Evolutionary conservation across 306 rosid genomes (phyloP).

Genomic region (Fagus crenata): DNA sequence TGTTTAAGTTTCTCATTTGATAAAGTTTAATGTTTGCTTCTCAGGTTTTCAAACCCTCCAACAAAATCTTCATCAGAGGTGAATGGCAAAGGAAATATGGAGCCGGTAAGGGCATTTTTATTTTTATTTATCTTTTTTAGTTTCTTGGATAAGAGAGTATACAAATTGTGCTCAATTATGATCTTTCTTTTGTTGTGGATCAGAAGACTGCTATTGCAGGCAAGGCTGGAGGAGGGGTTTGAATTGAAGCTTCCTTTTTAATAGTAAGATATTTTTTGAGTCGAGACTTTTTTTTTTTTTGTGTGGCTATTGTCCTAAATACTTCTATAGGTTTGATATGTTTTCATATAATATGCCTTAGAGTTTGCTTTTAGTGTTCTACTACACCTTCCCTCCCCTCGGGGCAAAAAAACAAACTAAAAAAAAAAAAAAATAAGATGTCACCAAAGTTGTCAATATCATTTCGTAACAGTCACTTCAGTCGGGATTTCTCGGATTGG

Average conservation of each 20-base stretch:
- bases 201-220: slow-evolving; percentile 63
- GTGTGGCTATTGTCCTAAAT: neutral
- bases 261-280: slow-evolving; percentile 49
- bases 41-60: slow-evolving; percentile 64
- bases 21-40: neutral
- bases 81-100: slow-evolving; percentile 57
- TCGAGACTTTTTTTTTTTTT: slow-evolving; percentile 3
- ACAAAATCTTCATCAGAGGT: slow-evolving; percentile 43
- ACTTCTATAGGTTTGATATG: neutral
- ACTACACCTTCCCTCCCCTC: no score
- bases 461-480: no score
- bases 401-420: no score
- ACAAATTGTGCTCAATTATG: slow-evolving; percentile 19
- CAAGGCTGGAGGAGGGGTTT: slow-evolving; percentile 65
- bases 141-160: neutral
- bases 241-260: slow-evolving; percentile 36
- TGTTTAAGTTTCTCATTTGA: neutral
- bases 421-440: no score
- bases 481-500: no score
- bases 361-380: no score
- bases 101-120: slow-evolving; percentile 49
- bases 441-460: no score
- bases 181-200: slow-evolving; percentile 30
- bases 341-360: no score
- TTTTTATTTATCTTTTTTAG: neutral